Evolutionary conservation across 2,329 filamentous ascomycete species (phyloP).

Genomic region (Arthrobotrys conoides): DNA sequence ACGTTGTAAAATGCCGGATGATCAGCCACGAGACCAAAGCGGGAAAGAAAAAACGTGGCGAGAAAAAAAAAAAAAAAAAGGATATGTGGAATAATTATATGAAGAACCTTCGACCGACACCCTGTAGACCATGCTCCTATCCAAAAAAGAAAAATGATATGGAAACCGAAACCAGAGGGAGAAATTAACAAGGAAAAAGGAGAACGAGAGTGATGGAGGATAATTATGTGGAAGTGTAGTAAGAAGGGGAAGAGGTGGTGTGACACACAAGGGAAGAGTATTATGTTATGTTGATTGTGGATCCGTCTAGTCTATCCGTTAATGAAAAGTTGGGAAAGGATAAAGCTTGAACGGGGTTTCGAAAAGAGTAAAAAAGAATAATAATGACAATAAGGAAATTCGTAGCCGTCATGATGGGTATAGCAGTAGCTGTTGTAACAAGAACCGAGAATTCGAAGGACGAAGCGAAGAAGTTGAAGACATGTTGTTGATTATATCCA

Average conservation of each 20-base stretch:
- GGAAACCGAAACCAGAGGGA: constrained; percentile 27
- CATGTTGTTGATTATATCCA: constrained; percentile 31
- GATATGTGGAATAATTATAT: constrained; percentile 24
- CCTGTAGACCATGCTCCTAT: constrained; percentile 52
- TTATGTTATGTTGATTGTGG: constrained; percentile 48
- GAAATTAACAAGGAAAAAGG: constrained; percentile 28
- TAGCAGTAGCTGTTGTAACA: constrained; percentile 34
- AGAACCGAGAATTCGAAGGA: constrained; percentile 23
- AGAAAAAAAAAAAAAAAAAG: constrained; percentile 25
- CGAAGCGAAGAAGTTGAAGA: constrained; percentile 25
- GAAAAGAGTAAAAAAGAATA: constrained; percentile 30
- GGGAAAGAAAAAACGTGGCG: constrained; percentile 30
- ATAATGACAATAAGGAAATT: constrained; percentile 53
- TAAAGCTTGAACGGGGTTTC: constrained; percentile 27
- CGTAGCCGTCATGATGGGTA: constrained; percentile 56
- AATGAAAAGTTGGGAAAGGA: constrained; percentile 38
- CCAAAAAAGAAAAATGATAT: constrained; percentile 19
- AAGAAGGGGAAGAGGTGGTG: constrained; percentile 10
- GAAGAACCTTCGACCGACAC: constrained; percentile 49
- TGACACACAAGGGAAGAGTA: constrained; percentile 32
- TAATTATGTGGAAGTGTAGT: constrained; percentile 33
- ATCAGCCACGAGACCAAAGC: constrained; percentile 35
- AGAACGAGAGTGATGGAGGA: constrained; percentile 8
- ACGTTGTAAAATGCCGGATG: constrained; percentile 43
- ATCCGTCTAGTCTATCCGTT: constrained; percentile 58